These are phyloP conservation scores for Juglanconis juglandina DNA, from an alignment of 2,329 filamentous ascomycete species.

Conservation along the genomic window DNA sequence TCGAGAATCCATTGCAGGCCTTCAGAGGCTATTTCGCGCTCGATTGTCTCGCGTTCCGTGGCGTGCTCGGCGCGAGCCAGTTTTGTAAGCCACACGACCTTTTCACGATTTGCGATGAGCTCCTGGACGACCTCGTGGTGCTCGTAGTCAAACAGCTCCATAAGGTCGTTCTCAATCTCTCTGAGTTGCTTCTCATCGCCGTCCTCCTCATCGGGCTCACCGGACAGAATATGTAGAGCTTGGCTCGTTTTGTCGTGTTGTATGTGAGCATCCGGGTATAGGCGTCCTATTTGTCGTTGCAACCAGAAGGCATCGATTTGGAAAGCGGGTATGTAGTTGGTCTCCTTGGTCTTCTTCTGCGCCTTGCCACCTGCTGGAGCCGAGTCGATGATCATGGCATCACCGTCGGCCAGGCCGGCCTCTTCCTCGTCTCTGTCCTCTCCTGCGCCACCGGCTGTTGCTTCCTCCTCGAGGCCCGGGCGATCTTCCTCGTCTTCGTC, in stretches of 20 bases:
- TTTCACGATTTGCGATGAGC: constrained; percentile 86
- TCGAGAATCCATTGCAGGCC: constrained; percentile 84
- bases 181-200: constrained; percentile 81
- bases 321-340: constrained; percentile 69
- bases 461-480: constrained; percentile 49
- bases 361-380: constrained; percentile 47
- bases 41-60: constrained; percentile 70
- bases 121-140: constrained; percentile 89
- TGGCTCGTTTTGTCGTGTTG: constrained; percentile 90
- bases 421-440: constrained; percentile 48
- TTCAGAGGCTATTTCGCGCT: constrained; percentile 87
- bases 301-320: constrained; percentile 98
- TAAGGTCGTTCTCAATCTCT: constrained; percentile 96
- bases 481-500: constrained; percentile 59
- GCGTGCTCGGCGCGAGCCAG: constrained; percentile 80
- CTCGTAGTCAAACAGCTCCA: constrained; percentile 97
- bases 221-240: constrained; percentile 78
- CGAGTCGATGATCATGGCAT: constrained; percentile 81
- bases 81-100: constrained; percentile 91
- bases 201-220: constrained; percentile 64
- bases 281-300: constrained; percentile 81
- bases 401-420: constrained; percentile 54
- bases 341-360: constrained; percentile 48
- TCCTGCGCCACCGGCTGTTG: constrained; percentile 47
- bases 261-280: constrained; percentile 87